These are phyloP conservation scores for Coemansia sp. DNA, from an alignment of 192 early-diverging fungal species.

Conservation along the genomic window DNA sequence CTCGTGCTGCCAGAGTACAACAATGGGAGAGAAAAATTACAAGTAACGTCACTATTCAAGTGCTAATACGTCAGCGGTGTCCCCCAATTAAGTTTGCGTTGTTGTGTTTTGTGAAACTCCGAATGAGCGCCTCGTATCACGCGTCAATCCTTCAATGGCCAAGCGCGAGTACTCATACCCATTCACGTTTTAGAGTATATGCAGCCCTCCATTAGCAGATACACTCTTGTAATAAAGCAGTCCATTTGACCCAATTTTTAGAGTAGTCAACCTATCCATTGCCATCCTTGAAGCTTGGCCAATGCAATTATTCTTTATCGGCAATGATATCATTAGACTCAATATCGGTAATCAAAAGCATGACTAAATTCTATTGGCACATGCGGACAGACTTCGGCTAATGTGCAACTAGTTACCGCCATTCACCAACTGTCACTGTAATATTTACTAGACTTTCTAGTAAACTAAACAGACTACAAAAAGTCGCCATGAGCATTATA, in stretches of 20 bases:
- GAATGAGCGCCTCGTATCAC: constrained; percentile 7
- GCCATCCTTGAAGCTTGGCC: not conserved
- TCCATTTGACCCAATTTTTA: not conserved
- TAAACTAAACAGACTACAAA: not conserved
- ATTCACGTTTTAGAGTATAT: not conserved
- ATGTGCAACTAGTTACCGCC: not conserved
- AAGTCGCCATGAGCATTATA: no score
- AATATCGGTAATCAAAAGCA: not conserved
- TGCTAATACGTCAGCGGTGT: not conserved
- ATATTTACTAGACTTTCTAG: not conserved
- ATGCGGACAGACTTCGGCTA: not conserved
- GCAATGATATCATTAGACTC: not conserved
- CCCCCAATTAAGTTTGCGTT: not conserved
- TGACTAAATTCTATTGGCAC: not conserved
- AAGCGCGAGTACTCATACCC: not conserved
- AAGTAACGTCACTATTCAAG: not conserved
- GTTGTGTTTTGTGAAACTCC: not conserved
- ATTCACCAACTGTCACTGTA: not conserved
- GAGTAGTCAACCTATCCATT: not conserved
- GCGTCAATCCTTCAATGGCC: not conserved
- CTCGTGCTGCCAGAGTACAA: not conserved
- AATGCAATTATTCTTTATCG: constrained; percentile 6
- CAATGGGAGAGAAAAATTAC: not conserved
- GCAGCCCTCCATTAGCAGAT: not conserved
- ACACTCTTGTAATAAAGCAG: not conserved